These are phyloP conservation scores for Xerocomellus intermedius DNA, from an alignment of 768 basidiomycete genomes.

Conservation along the genomic window DNA sequence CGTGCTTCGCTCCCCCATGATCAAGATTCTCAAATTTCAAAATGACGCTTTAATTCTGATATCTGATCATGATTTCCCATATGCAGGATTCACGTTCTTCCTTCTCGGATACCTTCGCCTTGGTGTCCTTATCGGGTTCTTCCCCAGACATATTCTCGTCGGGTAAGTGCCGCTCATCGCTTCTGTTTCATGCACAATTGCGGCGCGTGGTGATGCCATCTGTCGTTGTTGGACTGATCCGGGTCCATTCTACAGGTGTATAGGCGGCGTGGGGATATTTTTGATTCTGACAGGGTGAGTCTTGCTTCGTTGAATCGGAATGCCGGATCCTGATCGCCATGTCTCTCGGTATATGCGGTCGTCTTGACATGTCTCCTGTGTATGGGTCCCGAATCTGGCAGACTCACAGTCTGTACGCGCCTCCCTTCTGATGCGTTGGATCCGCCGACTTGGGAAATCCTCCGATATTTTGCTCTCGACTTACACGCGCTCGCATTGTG, in stretches of 20 bases:
- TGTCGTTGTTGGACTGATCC: not conserved
- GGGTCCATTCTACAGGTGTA: slow-evolving; percentile 48
- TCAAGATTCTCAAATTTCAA: slow-evolving; percentile 14
- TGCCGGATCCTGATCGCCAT: not conserved
- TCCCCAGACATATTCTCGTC: slow-evolving; percentile 95
- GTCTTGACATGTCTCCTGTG: not conserved
- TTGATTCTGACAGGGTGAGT: slow-evolving; percentile 83
- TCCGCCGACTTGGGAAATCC: slow-evolving; percentile 56
- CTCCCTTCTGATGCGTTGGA: slow-evolving; percentile 75
- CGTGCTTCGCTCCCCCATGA: not conserved
- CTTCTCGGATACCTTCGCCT: slow-evolving; percentile 81
- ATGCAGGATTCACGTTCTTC: slow-evolving; percentile 63
- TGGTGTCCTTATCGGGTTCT: slow-evolving; percentile 88
- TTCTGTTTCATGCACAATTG: not conserved
- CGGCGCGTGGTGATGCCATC: not conserved
- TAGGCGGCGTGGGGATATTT: slow-evolving; percentile 96
- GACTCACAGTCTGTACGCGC: slow-evolving; percentile 82
- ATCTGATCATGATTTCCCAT: slow-evolving; percentile 7
- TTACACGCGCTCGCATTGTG: slow-evolving; percentile 68
- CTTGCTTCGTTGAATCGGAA: not conserved
- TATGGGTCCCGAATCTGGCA: slow-evolving; percentile 25
- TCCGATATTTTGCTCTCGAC: slow-evolving; percentile 68
- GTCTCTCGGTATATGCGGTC: not conserved
- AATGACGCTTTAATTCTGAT: not conserved
- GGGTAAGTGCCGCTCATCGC: slow-evolving; percentile 51